Base-by-base conservation (phyloP, 192 early-diverging fungal species). In the Diversispora epigaea region DNA sequence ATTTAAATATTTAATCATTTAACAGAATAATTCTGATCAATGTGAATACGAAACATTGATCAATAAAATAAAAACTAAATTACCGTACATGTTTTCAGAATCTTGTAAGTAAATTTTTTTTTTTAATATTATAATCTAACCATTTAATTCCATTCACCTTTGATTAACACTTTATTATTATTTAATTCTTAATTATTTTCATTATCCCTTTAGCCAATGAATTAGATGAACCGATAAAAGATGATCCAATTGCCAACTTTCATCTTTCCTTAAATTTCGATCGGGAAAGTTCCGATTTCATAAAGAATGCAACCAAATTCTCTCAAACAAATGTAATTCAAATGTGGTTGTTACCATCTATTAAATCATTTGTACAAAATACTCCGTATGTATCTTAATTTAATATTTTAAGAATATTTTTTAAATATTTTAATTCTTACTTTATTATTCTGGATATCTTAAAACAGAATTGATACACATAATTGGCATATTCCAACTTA, bases 401-500 rank as follows among this genome's bases (percentile, higher is more conserved):
- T 14, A 17, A 32, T 32, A 17, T 32, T 60, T 17, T 60, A 22
- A 60, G n/a, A 22, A 32, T 60, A 22, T 8, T 60, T 60, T 32
- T 60, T 68, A 79, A 78, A 21, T 69, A 77, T 19, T 63, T 79
- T 19, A 49, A 71, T 19, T 73, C 22, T 14, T 19, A 60, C 10
- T 17, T 73, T 3, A 14, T 73, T 41, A 43, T 45, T 69, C 10
- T 41, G 22, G 6, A 17, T 21, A 22, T 25, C 6, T 45, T 54
- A 19, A 69, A n/a, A 10, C 52, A 83, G 82, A 54, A 87, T 89
- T 58, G 86, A 82, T 47, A 83, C 83, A 55, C 89, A 92, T 71
- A 93, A 93, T 74, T 93, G 92, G 92, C 83, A 87, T 47, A 89
- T 89, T n/a, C 91, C 90, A 73, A 90, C 91, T 1, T 87, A 87